Percentiles rank a stretch among this genome's conserved stretches.
phyloP scores from a whole-genome alignment of 2,329 filamentous ascomycete genomes.

The Dactylellina leptospora region DNA sequence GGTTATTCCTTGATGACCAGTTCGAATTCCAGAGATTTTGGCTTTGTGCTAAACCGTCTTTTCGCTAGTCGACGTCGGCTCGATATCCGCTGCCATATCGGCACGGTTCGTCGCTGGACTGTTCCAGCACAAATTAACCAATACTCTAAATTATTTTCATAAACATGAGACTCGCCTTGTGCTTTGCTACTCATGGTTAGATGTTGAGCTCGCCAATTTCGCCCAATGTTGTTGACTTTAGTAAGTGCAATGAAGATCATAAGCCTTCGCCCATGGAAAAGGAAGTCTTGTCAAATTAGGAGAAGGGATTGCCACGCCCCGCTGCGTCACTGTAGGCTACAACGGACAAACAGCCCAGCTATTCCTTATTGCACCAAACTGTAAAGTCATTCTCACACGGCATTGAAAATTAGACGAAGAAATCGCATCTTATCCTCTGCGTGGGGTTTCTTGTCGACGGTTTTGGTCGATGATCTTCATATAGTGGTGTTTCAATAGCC shows the following conservation, averaged over 20 bases:
- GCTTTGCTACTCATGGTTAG: too few species aligned
- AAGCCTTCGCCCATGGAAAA: slow-evolving; percentile 27
- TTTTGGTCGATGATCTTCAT: slow-evolving; percentile 47
- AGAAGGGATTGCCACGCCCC: slow-evolving; percentile 16
- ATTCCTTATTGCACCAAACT: slow-evolving; percentile 16
- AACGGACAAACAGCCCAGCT: slow-evolving; percentile 2
- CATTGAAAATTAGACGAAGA: slow-evolving; percentile 22
- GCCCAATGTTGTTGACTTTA: slow-evolving; percentile 19
- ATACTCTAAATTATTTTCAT: too few species aligned
- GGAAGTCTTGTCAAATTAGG: slow-evolving; percentile 38
- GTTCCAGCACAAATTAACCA: too few species aligned
- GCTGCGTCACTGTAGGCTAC: slow-evolving; percentile 8
- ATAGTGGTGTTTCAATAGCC: slow-evolving; percentile 32
- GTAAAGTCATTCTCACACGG: too few species aligned
- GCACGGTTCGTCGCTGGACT: slow-evolving; percentile 33
- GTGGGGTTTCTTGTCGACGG: slow-evolving; percentile 30
- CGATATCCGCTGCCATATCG: slow-evolving; percentile 23
- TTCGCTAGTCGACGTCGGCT: slow-evolving; percentile 30
- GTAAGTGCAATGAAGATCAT: slow-evolving; percentile 50
- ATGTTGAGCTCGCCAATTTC: slow-evolving; percentile 25
- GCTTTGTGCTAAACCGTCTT: slow-evolving; percentile 5
- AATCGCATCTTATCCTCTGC: too few species aligned
- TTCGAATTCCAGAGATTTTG: slow-evolving; percentile 1
- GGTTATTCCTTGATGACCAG: slow-evolving; percentile 34
- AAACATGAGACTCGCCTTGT: too few species aligned